Conservation (phyloP, 176 grass and related monocot genomes). For the Coix lacrymajobi region DNA sequence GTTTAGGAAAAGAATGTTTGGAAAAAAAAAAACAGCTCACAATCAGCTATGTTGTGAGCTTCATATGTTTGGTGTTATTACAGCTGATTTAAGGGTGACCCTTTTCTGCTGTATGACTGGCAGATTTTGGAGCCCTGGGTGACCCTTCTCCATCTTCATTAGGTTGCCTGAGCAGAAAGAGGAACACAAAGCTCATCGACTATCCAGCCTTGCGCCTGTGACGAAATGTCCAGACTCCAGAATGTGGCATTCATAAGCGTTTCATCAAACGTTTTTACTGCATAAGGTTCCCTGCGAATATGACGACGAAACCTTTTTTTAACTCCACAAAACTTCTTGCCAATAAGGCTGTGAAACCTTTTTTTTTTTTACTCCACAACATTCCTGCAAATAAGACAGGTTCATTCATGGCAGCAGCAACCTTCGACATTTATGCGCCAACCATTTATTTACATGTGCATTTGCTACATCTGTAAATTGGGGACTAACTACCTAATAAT, state of each 20-base stretch:
- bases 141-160: not conserved
- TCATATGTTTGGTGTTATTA: slow-evolving; percentile 30
- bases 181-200: slow-evolving; percentile 11
- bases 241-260: not conserved
- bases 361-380: not conserved
- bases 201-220: not conserved
- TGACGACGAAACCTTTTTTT: not conserved
- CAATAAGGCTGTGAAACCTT: not conserved
- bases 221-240: not conserved
- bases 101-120: too few relatives aligned
- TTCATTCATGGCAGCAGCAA: not conserved
- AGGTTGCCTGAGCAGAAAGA: not conserved
- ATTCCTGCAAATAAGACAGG: slow-evolving; percentile 8
- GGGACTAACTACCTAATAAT: not conserved
- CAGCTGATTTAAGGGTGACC: not conserved
- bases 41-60: too few relatives aligned
- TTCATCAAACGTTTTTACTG: not conserved
- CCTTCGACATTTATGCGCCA: not conserved
- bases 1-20: too few relatives aligned
- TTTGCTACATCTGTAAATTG: not conserved
- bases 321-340: slow-evolving; percentile 1
- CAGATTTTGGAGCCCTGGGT: not conserved
- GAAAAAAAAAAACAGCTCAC: too few relatives aligned
- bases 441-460: not conserved
- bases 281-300: slow-evolving; percentile 2